A percentile compares a stretch with the other conserved stretches of the same genome.
Conservation (phyloP, 257 asterid species). For the Vinca minor region DNA sequence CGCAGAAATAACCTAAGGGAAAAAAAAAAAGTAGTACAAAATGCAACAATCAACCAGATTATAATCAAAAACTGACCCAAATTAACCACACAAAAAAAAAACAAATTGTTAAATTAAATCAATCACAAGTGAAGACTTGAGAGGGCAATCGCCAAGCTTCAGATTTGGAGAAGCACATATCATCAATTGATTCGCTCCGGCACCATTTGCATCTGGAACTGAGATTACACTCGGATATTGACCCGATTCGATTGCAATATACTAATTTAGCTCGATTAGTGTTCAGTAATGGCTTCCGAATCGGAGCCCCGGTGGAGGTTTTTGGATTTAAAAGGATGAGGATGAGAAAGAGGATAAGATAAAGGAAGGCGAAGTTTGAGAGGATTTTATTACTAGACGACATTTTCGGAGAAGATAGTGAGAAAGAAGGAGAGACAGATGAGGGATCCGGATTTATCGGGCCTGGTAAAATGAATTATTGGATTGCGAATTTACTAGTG, state of each 20-base stretch:
- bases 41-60: background rate
- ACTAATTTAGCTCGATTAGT: background rate
- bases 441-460: background rate
- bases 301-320: background rate
- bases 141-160: conserved; percentile 38
- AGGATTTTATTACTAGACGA: background rate
- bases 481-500: no score
- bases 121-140: conserved; percentile 29
- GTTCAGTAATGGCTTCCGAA: conserved; percentile 8
- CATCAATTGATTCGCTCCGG: conserved; percentile 28
- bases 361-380: background rate
- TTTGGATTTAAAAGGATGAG: conserved; percentile 10
- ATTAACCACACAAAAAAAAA: background rate
- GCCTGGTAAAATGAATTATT: background rate
- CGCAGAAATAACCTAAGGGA: background rate
- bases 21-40: no score
- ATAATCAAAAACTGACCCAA: background rate
- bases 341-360: conserved; percentile 5
- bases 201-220: conserved; percentile 30
- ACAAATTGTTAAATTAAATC: background rate
- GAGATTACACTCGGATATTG: conserved; percentile 19
- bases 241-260: conserved; percentile 18
- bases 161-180: conserved; percentile 28
- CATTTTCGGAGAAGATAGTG: background rate
- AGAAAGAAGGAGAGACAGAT: background rate